Conservation (phyloP, 345 rosid genomes). For the Boechera divaricarpa region DNA sequence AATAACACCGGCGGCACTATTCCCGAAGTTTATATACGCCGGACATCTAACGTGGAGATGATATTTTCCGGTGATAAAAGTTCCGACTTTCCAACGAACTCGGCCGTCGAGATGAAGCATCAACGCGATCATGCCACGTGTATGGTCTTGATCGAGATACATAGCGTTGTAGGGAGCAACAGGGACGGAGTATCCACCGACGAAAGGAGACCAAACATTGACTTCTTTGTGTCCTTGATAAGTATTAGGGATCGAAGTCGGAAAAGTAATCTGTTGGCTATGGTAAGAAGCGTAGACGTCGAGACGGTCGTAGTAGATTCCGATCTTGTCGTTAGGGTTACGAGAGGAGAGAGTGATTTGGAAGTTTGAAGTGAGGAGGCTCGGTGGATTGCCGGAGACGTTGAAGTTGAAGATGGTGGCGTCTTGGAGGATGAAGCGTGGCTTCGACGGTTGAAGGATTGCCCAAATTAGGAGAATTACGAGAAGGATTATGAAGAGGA, state of each 20-base stretch:
- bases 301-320: slow-evolving; percentile 56
- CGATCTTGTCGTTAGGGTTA: slow-evolving; percentile 65
- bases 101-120: slow-evolving; percentile 39
- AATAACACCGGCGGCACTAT: slow-evolving; percentile 25
- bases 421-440: slow-evolving; percentile 81
- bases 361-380: slow-evolving; percentile 61
- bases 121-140: slow-evolving; percentile 38
- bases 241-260: slow-evolving; percentile 35
- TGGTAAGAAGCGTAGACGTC: slow-evolving; percentile 51
- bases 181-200: slow-evolving; percentile 48
- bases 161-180: slow-evolving; percentile 51
- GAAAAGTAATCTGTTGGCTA: slow-evolving; percentile 50
- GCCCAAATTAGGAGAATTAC: slow-evolving; percentile 64
- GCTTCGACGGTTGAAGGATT: slow-evolving; percentile 70
- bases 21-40: slow-evolving; percentile 44
- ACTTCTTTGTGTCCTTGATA: slow-evolving; percentile 54
- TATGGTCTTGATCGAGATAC: slow-evolving; percentile 36
- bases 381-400: slow-evolving; percentile 56
- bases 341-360: slow-evolving; percentile 70
- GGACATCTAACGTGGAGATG: slow-evolving; percentile 50
- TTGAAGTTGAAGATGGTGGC: slow-evolving; percentile 86
- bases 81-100: slow-evolving; percentile 49
- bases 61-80: slow-evolving; percentile 41
- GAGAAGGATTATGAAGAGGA: slow-evolving; percentile 52
- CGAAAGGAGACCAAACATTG: slow-evolving; percentile 56